Conservation (phyloP, 805 yeast species). For the Yarrowia sp. region DNA sequence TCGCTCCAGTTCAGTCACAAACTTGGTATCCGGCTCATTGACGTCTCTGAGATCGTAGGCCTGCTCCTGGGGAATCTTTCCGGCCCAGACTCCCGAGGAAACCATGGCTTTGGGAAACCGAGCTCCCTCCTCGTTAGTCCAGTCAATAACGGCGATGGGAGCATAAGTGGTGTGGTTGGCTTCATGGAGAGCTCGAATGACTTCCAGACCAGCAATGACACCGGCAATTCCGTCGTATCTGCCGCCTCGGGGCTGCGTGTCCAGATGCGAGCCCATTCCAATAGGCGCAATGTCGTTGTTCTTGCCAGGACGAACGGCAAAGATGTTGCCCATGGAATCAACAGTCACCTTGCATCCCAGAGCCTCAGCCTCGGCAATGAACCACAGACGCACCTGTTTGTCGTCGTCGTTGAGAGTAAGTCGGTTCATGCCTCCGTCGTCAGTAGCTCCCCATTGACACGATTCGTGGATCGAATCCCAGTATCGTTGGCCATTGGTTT, state of each 20-base stretch:
- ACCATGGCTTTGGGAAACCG: conserved; percentile 73
- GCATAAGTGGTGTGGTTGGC: conserved; percentile 65
- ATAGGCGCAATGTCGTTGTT: conserved; percentile 59
- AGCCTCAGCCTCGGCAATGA: conserved; percentile 57
- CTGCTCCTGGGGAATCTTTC: conserved; percentile 55
- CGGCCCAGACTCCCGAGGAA: conserved; percentile 75
- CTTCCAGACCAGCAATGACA: conserved; percentile 70
- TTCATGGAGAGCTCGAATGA: conserved; percentile 68
- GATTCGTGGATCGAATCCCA: conserved; percentile 68
- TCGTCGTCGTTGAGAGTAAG: conserved; percentile 69
- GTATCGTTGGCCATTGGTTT: conserved; percentile 54
- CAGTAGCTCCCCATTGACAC: conserved; percentile 67
- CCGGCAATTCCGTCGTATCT: conserved; percentile 78
- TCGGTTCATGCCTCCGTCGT: conserved; percentile 73
- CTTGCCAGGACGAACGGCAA: conserved; percentile 67
- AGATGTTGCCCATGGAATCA: conserved; percentile 73
- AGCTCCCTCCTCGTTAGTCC: conserved; percentile 85
- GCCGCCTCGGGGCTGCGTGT: conserved; percentile 82
- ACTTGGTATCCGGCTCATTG: conserved; percentile 57
- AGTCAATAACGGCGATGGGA: conserved; percentile 68
- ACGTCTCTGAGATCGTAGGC: conserved; percentile 62
- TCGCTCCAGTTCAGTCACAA: conserved; percentile 64
- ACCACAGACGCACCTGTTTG: conserved; percentile 71
- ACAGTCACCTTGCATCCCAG: conserved; percentile 66
- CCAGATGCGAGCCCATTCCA: conserved; percentile 76